Evolutionary conservation across 2,329 filamentous ascomycete species (phyloP).

Genomic region (Samsoniella hepiali): DNA sequence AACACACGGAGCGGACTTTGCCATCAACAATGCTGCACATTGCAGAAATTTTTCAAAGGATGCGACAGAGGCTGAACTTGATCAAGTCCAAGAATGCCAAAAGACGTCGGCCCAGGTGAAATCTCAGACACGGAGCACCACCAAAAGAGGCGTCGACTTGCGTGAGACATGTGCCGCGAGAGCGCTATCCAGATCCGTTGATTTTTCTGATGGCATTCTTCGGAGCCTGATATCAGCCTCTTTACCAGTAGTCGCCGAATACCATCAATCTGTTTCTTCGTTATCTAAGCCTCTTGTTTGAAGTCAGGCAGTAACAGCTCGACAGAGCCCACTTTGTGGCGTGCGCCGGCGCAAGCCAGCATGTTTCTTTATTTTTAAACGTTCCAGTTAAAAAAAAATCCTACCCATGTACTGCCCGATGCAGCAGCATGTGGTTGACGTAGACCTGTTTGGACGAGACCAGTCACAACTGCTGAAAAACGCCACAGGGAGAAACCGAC

Average conservation of each 20-base stretch:
- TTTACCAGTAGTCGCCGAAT: not conserved
- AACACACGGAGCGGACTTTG: no score
- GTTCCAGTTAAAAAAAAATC: not conserved
- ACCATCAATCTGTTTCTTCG: no score
- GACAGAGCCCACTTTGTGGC: not conserved
- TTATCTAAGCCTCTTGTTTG: no score
- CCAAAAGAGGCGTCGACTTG: not conserved
- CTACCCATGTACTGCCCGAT: not conserved
- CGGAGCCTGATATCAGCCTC: not conserved
- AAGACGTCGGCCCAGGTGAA: not conserved
- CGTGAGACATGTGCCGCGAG: not conserved
- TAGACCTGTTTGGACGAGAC: not conserved
- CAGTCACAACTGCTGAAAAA: not conserved
- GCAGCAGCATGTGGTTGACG: constrained; percentile 2
- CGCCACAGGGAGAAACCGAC: not conserved
- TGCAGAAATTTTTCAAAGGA: not conserved
- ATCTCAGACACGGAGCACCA: not conserved
- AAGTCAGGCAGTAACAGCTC: not conserved
- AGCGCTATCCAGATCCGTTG: not conserved
- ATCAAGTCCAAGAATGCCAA: not conserved
- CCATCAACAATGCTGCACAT: not conserved
- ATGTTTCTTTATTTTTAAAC: constrained; percentile 9
- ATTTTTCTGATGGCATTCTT: not conserved
- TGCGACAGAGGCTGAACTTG: not conserved
- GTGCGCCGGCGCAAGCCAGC: not conserved